Base-by-base conservation (phyloP, 83 land plant species). In the Picea mariana region DNA sequence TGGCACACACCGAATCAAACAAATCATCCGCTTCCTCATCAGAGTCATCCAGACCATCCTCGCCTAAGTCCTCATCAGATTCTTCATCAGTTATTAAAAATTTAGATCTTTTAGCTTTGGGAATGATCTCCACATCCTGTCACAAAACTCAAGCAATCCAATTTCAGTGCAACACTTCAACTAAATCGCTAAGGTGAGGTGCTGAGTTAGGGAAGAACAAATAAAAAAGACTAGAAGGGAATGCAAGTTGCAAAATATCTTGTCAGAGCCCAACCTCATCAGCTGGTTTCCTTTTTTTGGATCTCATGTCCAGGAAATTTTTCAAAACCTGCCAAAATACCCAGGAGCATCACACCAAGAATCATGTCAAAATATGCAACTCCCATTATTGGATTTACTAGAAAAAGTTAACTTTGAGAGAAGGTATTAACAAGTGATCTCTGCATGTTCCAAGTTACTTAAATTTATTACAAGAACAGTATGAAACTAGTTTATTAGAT, bases 1-100 rank as follows among this genome's bases (percentile, higher is more conserved):
- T 75, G 12, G 92, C 84, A 84, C 92, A 92, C 12, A 88, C 92
- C 34, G 86, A 80, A 64, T 88, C 94, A 85, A 83, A 90, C 16
- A 82, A 23, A 34, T 88, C 90, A 2, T 85, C 91, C 64, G 83
- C 86, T 0, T 88, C 92, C 71, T 83, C 88, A 73, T 88, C 89
- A 61, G 80, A 75, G 7, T 69, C 85, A 80, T 83, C 86, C 20
- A 55, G 83, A 49, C 68, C 83, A 20, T 82, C 86, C 78, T 80
- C 79, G 5, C 34, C 78, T 49, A 67, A 34, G 52, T 77, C 87
- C 31, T 82, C 86, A 49, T 83, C 83, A 17, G 64, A 81, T 24
- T 81, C 85, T 26, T 67, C 83, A 81, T 89, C 88, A 40, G 83
- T 84, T 69, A 86, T 89, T 42, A 90, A 86, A 85, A 88, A 88